Evolutionary conservation across 2,329 filamentous ascomycete genomes (phyloP).

Genomic region (Arthrobotrys conoides): DNA sequence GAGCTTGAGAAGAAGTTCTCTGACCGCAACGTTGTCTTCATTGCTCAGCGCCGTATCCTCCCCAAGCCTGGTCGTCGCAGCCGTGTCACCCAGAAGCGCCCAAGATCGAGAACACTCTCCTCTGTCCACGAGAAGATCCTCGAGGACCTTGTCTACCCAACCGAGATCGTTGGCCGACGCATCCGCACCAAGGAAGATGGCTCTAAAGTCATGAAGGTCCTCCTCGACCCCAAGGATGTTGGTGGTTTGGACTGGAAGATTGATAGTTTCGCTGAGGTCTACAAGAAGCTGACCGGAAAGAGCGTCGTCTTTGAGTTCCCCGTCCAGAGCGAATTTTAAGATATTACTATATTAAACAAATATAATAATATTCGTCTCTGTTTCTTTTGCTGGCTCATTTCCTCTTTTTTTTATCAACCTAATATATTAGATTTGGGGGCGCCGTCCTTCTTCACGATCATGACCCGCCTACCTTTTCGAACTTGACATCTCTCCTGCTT

Average conservation of each 20-base stretch:
- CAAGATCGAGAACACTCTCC: constrained; percentile 96
- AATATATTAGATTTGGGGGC: constrained; percentile 55
- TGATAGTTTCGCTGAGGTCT: constrained; percentile 99
- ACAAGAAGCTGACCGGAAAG: constrained; percentile 97
- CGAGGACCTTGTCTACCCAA: constrained; percentile 97
- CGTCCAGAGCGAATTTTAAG: constrained; percentile 82
- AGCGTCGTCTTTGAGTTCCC: constrained; percentile 99
- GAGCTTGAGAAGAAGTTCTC: constrained; percentile 99
- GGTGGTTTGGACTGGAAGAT: constrained; percentile 99
- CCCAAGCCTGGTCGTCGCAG: constrained; percentile 96
- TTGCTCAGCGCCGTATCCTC: constrained; percentile 98
- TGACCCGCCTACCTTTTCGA: constrained; percentile 40
- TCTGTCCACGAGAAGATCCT: constrained; percentile 99
- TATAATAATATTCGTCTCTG: constrained; percentile 57
- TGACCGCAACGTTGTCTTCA: constrained; percentile 99
- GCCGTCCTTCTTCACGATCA: constrained; percentile 34
- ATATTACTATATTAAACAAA: constrained; percentile 62
- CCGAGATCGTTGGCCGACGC: constrained; percentile 99
- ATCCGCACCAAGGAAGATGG: constrained; percentile 98
- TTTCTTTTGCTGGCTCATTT: constrained; percentile 5
- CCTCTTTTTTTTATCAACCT: constrained; percentile 43
- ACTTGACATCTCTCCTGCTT: constrained; percentile 34
- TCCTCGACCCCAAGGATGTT: constrained; percentile 99
- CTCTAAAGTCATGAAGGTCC: constrained; percentile 97
- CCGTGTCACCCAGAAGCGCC: constrained; percentile 98